Base-by-base conservation (phyloP, 108 stramenopile genomes). In the Schizochytrium sp. region DNA sequence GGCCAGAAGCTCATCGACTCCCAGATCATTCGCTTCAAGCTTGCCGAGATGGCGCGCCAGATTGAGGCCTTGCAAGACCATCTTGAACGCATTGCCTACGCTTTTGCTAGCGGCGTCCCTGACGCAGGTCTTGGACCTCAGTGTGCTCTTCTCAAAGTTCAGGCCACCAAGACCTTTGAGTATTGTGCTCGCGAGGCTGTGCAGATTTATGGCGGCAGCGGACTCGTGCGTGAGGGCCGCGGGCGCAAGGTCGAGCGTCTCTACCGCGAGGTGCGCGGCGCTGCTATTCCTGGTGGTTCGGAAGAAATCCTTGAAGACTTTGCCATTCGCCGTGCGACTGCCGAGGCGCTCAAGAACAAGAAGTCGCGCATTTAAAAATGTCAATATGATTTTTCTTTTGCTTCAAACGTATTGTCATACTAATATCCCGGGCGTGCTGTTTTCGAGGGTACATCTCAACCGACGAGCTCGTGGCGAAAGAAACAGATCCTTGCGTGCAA, bases 11-110 rank as follows among this genome's bases (percentile, higher is more conserved):
- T 92, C 21, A 47, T 89, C n/a, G 91, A 88, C 5, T 47, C 91
- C 29, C 92, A 92, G 88, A 19, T 34, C 57, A 57, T 89, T 28
- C 92, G 91, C 34, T 92, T 92, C 51, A 91, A 90, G 76, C 72
- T 92, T 5, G 92, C 92, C 0, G 92, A 92, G n/a, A 92, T 92
- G 92, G 90, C 91, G 41, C 60, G 63, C 23, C 76, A 83, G 28
- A 83, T 83, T 23, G 76, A 83, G 51, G 45, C 76, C 6, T 23
- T 83, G 10, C 76, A 83, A 18, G 76, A 83, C 23, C 76, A 83
- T 23, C 25, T 83, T 12, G 76, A 83, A 23, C 76, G 76, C 45
- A 83, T 83, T 34, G 76, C 76, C 10, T 83, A 83, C 51, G 48
- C 45, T 12, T 83, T 83, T 23, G 19, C 76, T 3, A 83, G 28